Evolutionary conservation across 2,329 filamentous ascomycete species (phyloP), one percentile per base, ranked within the genome.

Genomic region (Phoma sp.): DNA sequence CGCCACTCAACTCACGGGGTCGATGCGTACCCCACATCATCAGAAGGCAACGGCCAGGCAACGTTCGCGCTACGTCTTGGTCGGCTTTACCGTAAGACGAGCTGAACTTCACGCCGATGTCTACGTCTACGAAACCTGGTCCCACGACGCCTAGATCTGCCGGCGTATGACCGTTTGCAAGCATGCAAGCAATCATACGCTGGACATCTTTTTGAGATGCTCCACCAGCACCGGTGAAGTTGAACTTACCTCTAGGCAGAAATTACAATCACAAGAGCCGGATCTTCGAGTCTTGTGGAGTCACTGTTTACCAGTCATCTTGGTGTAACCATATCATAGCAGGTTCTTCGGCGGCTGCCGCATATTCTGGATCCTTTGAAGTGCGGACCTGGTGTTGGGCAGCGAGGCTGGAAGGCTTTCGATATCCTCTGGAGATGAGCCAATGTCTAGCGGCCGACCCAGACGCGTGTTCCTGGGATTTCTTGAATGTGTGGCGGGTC

Each of bases 141-240:
- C 36, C 50, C 47, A 52, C 58, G 38, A 24, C 36, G 45, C 42
- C 46, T 59, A 57, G 41, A 38, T 39, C 55, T 38, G 53, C 41
- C 57, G 49, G 58, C 60, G 27, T 68, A 60, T 69, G 66, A 67
- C 62, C 47, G 52, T 59, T 30, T 64, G 62, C 62, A 62, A 63
- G 35, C 40, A 29, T 45, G 44, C 45, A 36, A 43, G n/a, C 47
- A 47, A 58, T 11, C 13, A 46, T 48, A 54, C 45, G 48, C 50
- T 37, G 42, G 41, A 39, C 51, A 29, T 45, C 50, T 37, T 59
- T 40, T 35, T 61, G 51, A 43, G 55, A 14, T n/a, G 35, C 58
- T 64, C 70, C 70, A 69, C 69, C 40, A 60, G 63, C 52, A 71
- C 70, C 71, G 70, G 71, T 72, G 62, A 68, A 45, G 29, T 58